Evolutionary conservation across 2,329 filamentous ascomycete species (phyloP).

Genomic region (Neonectria magnoliae): DNA sequence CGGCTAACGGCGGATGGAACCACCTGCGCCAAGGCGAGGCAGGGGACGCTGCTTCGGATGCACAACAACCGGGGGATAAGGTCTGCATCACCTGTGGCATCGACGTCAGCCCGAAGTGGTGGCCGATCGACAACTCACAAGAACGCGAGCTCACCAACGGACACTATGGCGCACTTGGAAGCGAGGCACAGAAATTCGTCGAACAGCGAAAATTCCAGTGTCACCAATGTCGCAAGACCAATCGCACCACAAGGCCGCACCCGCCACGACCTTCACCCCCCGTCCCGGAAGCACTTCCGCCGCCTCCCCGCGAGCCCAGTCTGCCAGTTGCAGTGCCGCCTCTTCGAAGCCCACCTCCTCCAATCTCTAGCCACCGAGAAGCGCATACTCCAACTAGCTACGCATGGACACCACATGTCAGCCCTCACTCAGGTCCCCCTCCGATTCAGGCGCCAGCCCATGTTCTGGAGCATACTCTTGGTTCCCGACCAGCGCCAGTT

Average conservation of each 20-base stretch:
- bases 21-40: slow-evolving; percentile 41
- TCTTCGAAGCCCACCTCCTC: slow-evolving; percentile 44
- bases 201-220: slow-evolving; percentile 74
- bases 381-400: slow-evolving; percentile 37
- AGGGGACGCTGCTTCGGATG: slow-evolving; percentile 40
- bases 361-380: slow-evolving; percentile 41
- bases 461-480: slow-evolving; percentile 41
- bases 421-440: slow-evolving; percentile 35
- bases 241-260: slow-evolving; percentile 54
- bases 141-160: slow-evolving; percentile 64
- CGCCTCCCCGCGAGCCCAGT: slow-evolving; percentile 29
- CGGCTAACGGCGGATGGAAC: slow-evolving; percentile 29
- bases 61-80: slow-evolving; percentile 58
- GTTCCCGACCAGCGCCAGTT: slow-evolving; percentile 40
- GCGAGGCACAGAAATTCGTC: slow-evolving; percentile 68
- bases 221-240: slow-evolving; percentile 75
- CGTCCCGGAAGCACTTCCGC: slow-evolving; percentile 33
- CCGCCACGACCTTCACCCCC: slow-evolving; percentile 33
- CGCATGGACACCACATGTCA: slow-evolving; percentile 40
- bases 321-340: slow-evolving; percentile 35
- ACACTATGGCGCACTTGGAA: slow-evolving; percentile 59
- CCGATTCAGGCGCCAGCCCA: slow-evolving; percentile 39
- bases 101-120: slow-evolving; percentile 81
- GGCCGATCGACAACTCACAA: slow-evolving; percentile 64
- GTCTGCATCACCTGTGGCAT: slow-evolving; percentile 72